phyloP scores from a whole-genome alignment of 306 rosid genomes.

The Datisca glomerata region DNA sequence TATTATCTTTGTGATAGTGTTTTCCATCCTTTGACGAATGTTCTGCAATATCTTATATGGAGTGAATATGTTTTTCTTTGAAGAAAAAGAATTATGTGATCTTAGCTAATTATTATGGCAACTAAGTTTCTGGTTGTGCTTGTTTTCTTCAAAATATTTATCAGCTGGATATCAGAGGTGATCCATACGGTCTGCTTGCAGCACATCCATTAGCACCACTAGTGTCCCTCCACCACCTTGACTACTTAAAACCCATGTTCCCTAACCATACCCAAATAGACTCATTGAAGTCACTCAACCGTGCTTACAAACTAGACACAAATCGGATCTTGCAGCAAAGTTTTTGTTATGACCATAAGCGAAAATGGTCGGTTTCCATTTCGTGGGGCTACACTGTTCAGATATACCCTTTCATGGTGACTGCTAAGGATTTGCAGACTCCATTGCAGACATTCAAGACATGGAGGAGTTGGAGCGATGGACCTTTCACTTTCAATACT shows the following conservation, averaged over 20 bases:
- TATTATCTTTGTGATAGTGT: background rate
- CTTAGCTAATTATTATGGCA: no score
- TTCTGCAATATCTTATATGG: no score
- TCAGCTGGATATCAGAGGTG: slow-evolving; percentile 77
- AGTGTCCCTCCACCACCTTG: slow-evolving; percentile 86
- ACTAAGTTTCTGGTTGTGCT: no score
- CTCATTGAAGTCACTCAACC: slow-evolving; percentile 36
- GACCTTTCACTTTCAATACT: slow-evolving; percentile 84
- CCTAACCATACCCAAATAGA: slow-evolving; percentile 37
- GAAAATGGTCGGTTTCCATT: slow-evolving; percentile 60
- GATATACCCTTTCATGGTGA: slow-evolving; percentile 40
- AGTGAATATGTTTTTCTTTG: no score
- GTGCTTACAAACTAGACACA: slow-evolving; percentile 53
- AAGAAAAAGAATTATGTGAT: no score
- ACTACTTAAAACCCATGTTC: slow-evolving; percentile 37
- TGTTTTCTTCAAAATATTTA: slow-evolving; percentile 7
- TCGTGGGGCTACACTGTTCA: slow-evolving; percentile 91
- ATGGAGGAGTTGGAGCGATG: slow-evolving; percentile 61
- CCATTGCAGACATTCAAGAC: slow-evolving; percentile 73
- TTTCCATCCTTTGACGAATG: background rate
- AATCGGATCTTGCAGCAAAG: slow-evolving; percentile 62
- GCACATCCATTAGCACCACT: slow-evolving; percentile 86
- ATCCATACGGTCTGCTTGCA: slow-evolving; percentile 64
- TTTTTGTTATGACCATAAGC: slow-evolving; percentile 46
- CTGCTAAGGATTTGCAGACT: slow-evolving; percentile 38